These are phyloP conservation scores for Stylonectria norvegica DNA, from an alignment of 2,329 filamentous ascomycete species.

Conservation along the genomic window DNA sequence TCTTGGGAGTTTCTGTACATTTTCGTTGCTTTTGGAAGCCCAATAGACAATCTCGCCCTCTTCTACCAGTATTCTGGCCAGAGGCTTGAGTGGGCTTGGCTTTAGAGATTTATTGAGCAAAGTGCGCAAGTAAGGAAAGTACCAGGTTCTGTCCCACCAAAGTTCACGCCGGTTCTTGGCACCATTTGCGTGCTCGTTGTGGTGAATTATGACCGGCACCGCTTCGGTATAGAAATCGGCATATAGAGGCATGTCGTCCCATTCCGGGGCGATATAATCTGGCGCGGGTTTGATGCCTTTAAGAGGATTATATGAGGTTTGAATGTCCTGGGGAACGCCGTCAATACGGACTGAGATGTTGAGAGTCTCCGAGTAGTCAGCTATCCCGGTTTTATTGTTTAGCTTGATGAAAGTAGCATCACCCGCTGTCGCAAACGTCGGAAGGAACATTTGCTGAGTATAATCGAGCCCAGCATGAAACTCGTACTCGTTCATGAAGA, in stretches of 20 bases:
- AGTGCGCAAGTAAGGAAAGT: conserved; percentile 21
- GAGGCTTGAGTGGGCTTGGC: not conserved
- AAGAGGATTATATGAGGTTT: not conserved
- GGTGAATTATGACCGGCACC: conserved; percentile 17
- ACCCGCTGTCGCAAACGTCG: conserved; percentile 1
- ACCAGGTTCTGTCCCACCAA: conserved; percentile 23
- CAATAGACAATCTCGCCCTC: not conserved
- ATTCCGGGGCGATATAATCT: not conserved
- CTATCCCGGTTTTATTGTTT: not conserved
- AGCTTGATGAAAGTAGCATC: not conserved
- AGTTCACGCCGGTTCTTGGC: conserved; percentile 10
- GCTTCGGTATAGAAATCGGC: conserved; percentile 17
- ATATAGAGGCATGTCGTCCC: conserved; percentile 11
- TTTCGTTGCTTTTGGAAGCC: conserved; percentile 1
- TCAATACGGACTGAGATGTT: not conserved
- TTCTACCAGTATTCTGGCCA: not conserved
- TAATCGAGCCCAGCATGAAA: conserved; percentile 1
- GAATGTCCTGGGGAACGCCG: not conserved
- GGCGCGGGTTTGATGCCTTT: not conserved
- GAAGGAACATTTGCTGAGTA: conserved; percentile 2
- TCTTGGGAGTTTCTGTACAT: not conserved
- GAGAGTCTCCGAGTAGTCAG: not conserved
- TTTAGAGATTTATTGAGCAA: conserved; percentile 15
- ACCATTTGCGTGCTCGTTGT: conserved; percentile 17
- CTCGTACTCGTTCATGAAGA: not conserved